A percentile compares a stretch with the other conserved stretches of the same genome.
Evolutionary conservation across 805 yeast species (phyloP).

Genomic region (Lipomyces spencermartinsiae): DNA sequence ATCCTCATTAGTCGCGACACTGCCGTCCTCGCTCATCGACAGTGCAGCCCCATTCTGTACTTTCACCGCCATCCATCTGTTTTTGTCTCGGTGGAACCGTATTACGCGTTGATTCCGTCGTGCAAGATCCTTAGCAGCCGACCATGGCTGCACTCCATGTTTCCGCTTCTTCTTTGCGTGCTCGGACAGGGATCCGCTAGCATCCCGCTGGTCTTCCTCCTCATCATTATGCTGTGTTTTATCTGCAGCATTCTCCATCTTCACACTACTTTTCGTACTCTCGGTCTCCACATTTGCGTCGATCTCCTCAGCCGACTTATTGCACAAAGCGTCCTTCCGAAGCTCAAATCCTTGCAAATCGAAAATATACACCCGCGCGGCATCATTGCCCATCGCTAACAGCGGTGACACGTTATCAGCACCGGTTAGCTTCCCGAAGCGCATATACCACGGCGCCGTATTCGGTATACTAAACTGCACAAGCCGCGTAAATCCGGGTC

Average conservation of each 20-base stretch:
- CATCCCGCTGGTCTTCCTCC: background rate
- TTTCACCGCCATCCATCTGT: background rate
- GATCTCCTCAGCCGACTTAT: background rate
- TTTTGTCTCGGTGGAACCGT: background rate
- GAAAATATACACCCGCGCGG: slow-evolving; percentile 28
- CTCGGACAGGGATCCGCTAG: background rate
- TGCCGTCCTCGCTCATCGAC: background rate
- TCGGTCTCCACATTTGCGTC: background rate
- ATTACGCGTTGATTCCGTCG: background rate
- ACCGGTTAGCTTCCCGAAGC: slow-evolving; percentile 28
- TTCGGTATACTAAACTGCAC: slow-evolving; percentile 28
- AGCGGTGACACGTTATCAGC: slow-evolving; percentile 7
- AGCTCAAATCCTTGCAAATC: slow-evolving; percentile 21
- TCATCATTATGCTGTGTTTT: too few species aligned
- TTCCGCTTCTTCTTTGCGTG: background rate
- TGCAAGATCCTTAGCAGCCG: background rate
- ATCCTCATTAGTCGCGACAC: background rate
- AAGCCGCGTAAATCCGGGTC: slow-evolving; percentile 27
- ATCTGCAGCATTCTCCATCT: background rate
- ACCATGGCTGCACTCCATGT: background rate
- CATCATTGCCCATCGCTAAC: slow-evolving; percentile 34
- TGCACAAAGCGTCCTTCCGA: background rate
- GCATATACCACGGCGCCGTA: slow-evolving; percentile 37
- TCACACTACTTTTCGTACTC: background rate
- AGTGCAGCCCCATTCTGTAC: background rate